Evolutionary conservation across 371 early-diverging fungal genomes (phyloP).

Genomic region (Rhizomucor miehei): DNA sequence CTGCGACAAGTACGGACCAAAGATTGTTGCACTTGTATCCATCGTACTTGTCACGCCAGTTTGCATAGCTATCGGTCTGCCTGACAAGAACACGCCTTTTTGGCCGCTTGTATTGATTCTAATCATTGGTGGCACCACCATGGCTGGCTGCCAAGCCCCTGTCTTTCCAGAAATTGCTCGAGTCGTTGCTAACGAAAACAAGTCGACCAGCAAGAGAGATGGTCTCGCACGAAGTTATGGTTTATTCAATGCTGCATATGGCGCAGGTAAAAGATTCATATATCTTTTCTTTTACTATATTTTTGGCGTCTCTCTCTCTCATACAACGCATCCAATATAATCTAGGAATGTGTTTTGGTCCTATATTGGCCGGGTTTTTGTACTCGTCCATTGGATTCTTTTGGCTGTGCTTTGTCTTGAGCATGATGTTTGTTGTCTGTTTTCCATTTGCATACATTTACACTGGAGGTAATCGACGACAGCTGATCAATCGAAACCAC

Average conservation of each 20-base stretch:
- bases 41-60: constrained; percentile 24
- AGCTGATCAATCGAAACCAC: not conserved
- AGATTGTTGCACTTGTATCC: constrained; percentile 34
- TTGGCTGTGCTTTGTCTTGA: constrained; percentile 36
- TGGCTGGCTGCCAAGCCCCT: constrained; percentile 42
- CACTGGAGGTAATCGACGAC: constrained; percentile 20
- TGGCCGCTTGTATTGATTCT: constrained; percentile 33
- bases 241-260: constrained; percentile 43
- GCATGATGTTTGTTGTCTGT: constrained; percentile 24
- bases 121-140: constrained; percentile 29
- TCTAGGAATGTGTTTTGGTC: constrained; percentile 42
- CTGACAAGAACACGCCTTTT: constrained; percentile 23
- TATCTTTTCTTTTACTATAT: too few species aligned
- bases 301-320: too few species aligned
- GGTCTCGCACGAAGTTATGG: constrained; percentile 42
- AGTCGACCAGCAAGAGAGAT: constrained; percentile 15
- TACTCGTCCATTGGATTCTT: constrained; percentile 38
- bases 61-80: constrained; percentile 32
- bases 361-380: constrained; percentile 38
- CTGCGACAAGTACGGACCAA: constrained; percentile 42
- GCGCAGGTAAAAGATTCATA: constrained; percentile 41
- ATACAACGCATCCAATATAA: too few species aligned
- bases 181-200: constrained; percentile 32
- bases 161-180: constrained; percentile 43
- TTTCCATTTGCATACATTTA: constrained; percentile 36